phyloP scores from a whole-genome alignment of 129 eudicot species.

The Ambrosia trifida region DNA sequence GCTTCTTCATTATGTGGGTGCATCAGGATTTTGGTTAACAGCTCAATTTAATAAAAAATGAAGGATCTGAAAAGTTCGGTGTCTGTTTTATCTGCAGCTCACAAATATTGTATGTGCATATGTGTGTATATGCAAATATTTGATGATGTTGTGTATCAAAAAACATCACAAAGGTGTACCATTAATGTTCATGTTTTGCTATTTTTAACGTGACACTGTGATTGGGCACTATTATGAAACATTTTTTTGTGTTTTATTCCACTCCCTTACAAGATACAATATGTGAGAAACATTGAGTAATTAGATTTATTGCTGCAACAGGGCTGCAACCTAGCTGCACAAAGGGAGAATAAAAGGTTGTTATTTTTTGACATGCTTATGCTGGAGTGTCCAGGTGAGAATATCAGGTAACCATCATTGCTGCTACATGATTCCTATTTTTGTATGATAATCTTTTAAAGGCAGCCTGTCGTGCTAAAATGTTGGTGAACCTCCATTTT shows the following conservation, averaged over 20 bases:
- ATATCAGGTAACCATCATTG: constrained; percentile 37
- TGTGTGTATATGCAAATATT: too few species aligned
- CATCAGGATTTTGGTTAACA: too few species aligned
- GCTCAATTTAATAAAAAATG: too few species aligned
- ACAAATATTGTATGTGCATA: too few species aligned
- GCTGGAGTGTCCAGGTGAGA: constrained; percentile 73
- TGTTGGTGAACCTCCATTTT: neutral
- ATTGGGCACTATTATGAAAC: neutral
- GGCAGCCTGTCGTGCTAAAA: neutral
- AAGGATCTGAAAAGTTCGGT: too few species aligned
- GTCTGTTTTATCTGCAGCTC: too few species aligned
- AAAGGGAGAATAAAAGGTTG: constrained; percentile 73
- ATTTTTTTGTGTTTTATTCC: neutral
- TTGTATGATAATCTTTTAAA: neutral
- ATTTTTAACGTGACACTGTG: neutral
- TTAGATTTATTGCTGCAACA: constrained; percentile 34
- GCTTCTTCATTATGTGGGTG: too few species aligned
- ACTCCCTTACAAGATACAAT: neutral
- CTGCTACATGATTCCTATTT: constrained; percentile 19
- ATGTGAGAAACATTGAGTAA: constrained; percentile 9
- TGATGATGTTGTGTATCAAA: neutral
- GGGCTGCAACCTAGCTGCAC: constrained; percentile 86
- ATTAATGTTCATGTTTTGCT: neutral
- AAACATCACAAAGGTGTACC: neutral
- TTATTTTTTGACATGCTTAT: constrained; percentile 82